These are phyloP conservation scores for Nitzschia inconspicua DNA, from an alignment of 108 stramenopile genomes.

Conservation along the genomic window DNA sequence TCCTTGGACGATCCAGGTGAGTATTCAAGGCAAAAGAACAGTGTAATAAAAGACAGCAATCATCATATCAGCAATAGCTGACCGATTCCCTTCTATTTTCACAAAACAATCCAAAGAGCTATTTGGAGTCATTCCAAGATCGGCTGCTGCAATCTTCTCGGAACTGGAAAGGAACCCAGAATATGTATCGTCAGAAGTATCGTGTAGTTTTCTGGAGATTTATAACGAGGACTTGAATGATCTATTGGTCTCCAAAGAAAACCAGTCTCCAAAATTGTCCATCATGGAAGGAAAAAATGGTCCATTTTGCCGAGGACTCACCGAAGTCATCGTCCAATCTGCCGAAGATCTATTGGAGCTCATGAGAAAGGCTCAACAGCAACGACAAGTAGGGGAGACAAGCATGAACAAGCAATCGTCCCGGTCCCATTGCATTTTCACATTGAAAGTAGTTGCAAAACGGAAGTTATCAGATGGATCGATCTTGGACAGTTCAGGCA, in stretches of 20 bases:
- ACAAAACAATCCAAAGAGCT: too few species aligned
- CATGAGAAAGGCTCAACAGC: conserved; percentile 79
- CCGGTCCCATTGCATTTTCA: conserved; percentile 92
- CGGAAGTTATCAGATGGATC: conserved; percentile 59
- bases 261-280: conserved; percentile 42
- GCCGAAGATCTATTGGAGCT: conserved; percentile 75
- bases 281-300: conserved; percentile 83
- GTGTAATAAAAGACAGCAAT: too few species aligned
- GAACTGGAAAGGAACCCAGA: conserved; percentile 43
- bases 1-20: conserved; percentile 39
- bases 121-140: conserved; percentile 70
- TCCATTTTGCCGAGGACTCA: conserved; percentile 72
- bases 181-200: conserved; percentile 51
- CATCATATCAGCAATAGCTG: too few species aligned
- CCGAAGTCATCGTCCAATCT: conserved; percentile 63
- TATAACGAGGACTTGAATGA: conserved; percentile 93
- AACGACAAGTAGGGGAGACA: conserved; percentile 89
- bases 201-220: conserved; percentile 87
- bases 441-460: conserved; percentile 60
- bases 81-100: too few species aligned
- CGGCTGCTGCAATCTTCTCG: conserved; percentile 66
- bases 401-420: conserved; percentile 93
- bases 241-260: conserved; percentile 54
- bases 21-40: too few species aligned
- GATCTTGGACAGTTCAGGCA: conserved; percentile 73